These are phyloP conservation scores for Sphagnum contortum DNA, from an alignment of 225 moss, liverwort and hornwort genomes.

Conservation along the genomic window DNA sequence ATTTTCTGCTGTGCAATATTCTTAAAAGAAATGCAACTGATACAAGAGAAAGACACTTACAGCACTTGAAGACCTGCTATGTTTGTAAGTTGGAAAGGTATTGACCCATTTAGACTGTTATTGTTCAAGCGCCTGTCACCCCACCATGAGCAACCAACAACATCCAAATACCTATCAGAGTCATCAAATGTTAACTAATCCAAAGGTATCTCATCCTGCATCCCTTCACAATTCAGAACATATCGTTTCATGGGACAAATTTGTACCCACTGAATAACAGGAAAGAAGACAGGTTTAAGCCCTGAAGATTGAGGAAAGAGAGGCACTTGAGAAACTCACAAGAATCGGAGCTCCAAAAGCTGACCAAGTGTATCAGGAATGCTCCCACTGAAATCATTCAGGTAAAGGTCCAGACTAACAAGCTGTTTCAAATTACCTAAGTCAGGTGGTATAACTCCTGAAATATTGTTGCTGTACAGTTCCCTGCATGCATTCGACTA, in stretches of 20 bases:
- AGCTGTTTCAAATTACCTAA: conserved; percentile 61
- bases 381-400: conserved; percentile 70
- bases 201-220: too few species aligned
- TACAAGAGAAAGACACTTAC: conserved; percentile 37
- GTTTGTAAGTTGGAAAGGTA: conserved; percentile 69
- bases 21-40: too few species aligned
- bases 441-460: conserved; percentile 61
- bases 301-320: too few species aligned
- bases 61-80: conserved; percentile 81
- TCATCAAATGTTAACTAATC: too few species aligned
- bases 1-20: too few species aligned
- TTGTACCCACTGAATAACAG: too few species aligned
- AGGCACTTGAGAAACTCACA: conserved; percentile 33
- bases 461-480: conserved; percentile 80
- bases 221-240: too few species aligned
- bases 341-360: conserved; percentile 62
- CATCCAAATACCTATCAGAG: background rate
- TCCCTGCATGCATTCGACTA: conserved; percentile 34
- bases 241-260: too few species aligned
- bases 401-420: conserved; percentile 81
- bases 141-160: background rate
- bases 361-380: conserved; percentile 73
- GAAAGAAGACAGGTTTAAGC: too few species aligned
- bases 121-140: conserved; percentile 77
- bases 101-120: conserved; percentile 65